Conservation (phyloP, 371 early-diverging fungal genomes). For the Mortierella sp. region DNA sequence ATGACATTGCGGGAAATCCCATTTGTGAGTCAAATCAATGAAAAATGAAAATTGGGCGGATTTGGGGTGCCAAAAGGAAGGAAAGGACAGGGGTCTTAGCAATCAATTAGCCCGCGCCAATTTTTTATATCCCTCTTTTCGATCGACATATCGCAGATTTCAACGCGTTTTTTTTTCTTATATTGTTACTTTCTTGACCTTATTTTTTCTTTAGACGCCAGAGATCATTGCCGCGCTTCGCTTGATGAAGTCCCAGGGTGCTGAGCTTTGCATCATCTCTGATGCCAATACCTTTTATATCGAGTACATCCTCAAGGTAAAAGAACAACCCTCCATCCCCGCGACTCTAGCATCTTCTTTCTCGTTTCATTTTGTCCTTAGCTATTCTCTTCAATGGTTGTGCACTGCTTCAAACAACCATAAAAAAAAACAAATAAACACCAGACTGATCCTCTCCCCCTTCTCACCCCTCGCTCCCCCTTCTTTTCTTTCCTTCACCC, state of each 20-base stretch:
- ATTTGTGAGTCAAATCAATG: slow-evolving; percentile 67
- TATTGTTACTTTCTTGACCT: not conserved
- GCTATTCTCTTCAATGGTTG: not conserved
- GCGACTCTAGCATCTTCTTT: not conserved
- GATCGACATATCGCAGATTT: not conserved
- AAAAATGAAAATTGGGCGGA: not conserved
- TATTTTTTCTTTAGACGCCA: slow-evolving; percentile 59
- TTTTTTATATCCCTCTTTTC: not conserved
- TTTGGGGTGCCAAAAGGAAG: not conserved
- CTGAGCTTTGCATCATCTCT: slow-evolving; percentile 75
- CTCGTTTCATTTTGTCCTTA: not conserved
- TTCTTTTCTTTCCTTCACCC: not conserved
- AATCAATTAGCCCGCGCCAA: not conserved
- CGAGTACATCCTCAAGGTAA: slow-evolving; percentile 75
- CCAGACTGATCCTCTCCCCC: not conserved
- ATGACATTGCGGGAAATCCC: slow-evolving; percentile 65
- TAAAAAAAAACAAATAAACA: not conserved
- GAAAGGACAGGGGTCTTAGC: not conserved
- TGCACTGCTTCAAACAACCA: not conserved
- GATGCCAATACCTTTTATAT: slow-evolving; percentile 86
- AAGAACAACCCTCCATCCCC: not conserved
- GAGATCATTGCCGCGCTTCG: slow-evolving; percentile 69
- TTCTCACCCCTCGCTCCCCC: not conserved
- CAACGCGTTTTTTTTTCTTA: not conserved
- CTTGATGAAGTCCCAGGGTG: slow-evolving; percentile 62